Conservation (phyloP, 2,329 filamentous ascomycete genomes). For the Zymoseptoria tritici region DNA sequence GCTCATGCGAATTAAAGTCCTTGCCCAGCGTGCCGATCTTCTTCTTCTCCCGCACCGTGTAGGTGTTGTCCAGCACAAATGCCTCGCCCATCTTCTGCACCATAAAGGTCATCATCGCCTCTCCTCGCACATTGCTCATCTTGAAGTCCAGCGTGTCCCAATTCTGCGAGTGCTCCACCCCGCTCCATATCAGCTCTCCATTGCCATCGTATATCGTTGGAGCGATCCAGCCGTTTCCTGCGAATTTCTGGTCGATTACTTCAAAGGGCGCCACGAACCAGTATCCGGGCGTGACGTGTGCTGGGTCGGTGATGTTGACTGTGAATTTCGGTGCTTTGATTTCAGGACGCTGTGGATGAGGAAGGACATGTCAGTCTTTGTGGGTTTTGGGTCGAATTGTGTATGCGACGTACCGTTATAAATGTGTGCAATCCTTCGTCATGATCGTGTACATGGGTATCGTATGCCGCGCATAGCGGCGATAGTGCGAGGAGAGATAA, state of each 20-base stretch:
- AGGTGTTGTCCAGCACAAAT: conserved; percentile 9
- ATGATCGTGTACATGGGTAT: conserved; percentile 2
- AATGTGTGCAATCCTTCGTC: conserved; percentile 7
- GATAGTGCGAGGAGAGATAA: background rate
- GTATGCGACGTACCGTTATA: background rate
- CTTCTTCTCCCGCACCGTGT: conserved; percentile 6
- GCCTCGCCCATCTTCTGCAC: conserved; percentile 6
- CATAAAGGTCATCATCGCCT: conserved; percentile 8
- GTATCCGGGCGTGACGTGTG: conserved; percentile 12
- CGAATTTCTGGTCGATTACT: conserved; percentile 7
- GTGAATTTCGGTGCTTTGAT: conserved; percentile 14
- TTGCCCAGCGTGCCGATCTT: conserved; percentile 9
- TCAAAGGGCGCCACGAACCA: conserved; percentile 17
- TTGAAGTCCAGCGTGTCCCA: conserved; percentile 11
- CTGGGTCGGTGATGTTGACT: conserved; percentile 7
- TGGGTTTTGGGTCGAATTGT: background rate
- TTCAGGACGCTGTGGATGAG: conserved; percentile 10
- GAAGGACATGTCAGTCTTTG: background rate
- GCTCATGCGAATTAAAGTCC: conserved; percentile 14
- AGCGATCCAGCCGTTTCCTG: conserved; percentile 11
- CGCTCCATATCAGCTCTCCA: conserved; percentile 17
- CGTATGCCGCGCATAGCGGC: background rate
- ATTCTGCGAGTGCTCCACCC: conserved; percentile 8
- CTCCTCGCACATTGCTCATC: conserved; percentile 10
- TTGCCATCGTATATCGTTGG: conserved; percentile 14